Conservation (phyloP, 768 basidiomycete genomes). For the Clathrus columnatus region DNA sequence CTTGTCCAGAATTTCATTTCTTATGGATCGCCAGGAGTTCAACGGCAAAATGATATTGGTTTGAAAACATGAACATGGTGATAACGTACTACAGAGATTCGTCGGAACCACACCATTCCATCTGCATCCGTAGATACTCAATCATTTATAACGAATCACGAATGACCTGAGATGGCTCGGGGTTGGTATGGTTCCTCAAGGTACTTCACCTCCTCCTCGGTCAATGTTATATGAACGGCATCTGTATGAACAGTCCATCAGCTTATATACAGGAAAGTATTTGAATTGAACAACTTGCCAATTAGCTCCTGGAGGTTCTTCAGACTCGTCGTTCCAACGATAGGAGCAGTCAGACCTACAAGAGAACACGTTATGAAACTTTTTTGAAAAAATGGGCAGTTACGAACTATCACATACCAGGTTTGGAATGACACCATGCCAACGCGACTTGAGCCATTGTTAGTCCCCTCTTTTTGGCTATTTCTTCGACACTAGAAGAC, state of each 20-base stretch:
- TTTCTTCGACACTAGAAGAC: slow-evolving; percentile 37
- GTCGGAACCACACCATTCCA: too few species aligned
- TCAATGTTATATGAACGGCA: slow-evolving; percentile 16
- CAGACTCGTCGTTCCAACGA: slow-evolving; percentile 35
- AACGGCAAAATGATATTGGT: too few species aligned
- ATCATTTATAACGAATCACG: too few species aligned
- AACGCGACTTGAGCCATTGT: slow-evolving; percentile 52
- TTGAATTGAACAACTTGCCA: slow-evolving; percentile 16
- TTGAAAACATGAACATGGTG: too few species aligned
- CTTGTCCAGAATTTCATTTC: too few species aligned
- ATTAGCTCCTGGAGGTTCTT: slow-evolving; percentile 34
- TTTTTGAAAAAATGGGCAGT: background rate
- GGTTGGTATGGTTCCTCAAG: slow-evolving; percentile 23
- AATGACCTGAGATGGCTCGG: slow-evolving; percentile 12
- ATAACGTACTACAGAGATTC: too few species aligned
- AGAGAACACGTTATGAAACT: background rate
- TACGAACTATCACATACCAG: slow-evolving; percentile 26
- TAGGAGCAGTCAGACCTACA: slow-evolving; percentile 32
- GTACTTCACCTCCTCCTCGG: slow-evolving; percentile 23
- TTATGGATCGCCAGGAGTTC: too few species aligned
- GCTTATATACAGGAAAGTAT: background rate
- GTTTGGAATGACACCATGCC: slow-evolving; percentile 42
- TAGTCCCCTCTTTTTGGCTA: slow-evolving; percentile 42
- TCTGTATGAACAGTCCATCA: slow-evolving; percentile 6
- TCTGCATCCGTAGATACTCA: too few species aligned